Base-by-base conservation (phyloP, 2,329 filamentous ascomycete genomes). In the Fusarium duplospermum region DNA sequence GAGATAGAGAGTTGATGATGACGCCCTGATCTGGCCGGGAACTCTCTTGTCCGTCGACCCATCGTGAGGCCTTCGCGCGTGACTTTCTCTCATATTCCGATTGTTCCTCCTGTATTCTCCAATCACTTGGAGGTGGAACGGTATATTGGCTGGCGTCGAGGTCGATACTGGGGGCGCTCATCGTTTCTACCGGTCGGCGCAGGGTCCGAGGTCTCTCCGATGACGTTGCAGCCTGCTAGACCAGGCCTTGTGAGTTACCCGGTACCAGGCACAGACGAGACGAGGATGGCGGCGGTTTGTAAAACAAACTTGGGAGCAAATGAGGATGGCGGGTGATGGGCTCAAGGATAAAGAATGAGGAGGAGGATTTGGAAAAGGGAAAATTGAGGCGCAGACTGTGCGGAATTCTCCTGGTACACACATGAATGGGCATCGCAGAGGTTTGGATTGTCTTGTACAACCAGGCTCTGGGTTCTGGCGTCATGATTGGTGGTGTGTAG, bases 401-500 rank as follows among this genome's bases (percentile, higher is more conserved):
- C 29, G 54, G 31, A 60, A 61, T 36, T 60, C 20, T 42, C 36
- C 38, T 52, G 27, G 20, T 18, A 35, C 61, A 63, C 27, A 33
- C 14, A 16, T 20, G 35, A 57, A 57, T 14, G 33, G 61, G 40
- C 61, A 27, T 63, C 31, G 47, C 16, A 50, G 31, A 47, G 67
- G 68, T 69, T 58, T 60, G 60, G 61, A 57, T 56, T 68, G 74
- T 62, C 63, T 56, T 35, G 69, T 74, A 74, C 61, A 60, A 47
- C 59, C 60, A 72, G 72, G 72, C 72, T 74, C 61, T 4, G 62
- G 22, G 33, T 50, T 58, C 47, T 27, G 35, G 16, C 47, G 56
- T 61, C 54, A 61, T 74, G 72, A 74, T 74, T 74, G 72, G 72
- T 24, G 63, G 50, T 74, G 18, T 60, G 62, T 74, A 69, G 69